Conservation (phyloP, 2,329 filamentous ascomycete species). For the Cladosporium sp. region DNA sequence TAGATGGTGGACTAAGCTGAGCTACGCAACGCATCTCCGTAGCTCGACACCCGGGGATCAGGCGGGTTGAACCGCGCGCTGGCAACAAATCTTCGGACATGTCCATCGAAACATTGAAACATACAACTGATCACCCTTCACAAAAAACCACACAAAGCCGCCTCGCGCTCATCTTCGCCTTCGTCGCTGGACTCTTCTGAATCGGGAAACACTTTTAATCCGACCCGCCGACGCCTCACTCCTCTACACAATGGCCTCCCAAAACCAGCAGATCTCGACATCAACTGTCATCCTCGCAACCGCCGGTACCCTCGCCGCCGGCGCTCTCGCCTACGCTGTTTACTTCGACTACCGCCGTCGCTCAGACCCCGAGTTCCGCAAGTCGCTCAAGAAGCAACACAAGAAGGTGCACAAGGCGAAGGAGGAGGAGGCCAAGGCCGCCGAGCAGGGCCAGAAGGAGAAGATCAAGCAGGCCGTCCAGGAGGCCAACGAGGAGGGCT, state of each 20-base stretch:
- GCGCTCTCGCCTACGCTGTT: slow-evolving; percentile 59
- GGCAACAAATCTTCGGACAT: too few species aligned
- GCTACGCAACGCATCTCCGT: too few species aligned
- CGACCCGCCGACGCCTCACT: background rate
- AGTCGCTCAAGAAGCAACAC: slow-evolving; percentile 66
- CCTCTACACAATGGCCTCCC: slow-evolving; percentile 29
- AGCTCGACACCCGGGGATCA: too few species aligned
- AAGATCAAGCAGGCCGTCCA: slow-evolving; percentile 72
- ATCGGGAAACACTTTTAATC: background rate
- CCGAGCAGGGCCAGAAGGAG: slow-evolving; percentile 64
- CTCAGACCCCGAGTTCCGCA: slow-evolving; percentile 60
- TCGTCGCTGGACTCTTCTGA: background rate
- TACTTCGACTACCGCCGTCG: slow-evolving; percentile 65
- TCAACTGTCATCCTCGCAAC: slow-evolving; percentile 56
- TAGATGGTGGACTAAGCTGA: too few species aligned
- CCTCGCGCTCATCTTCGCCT: slow-evolving; percentile 2
- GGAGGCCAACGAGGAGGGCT: slow-evolving; percentile 83
- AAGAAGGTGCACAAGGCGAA: slow-evolving; percentile 66
- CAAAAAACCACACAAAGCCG: background rate
- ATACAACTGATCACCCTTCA: background rate
- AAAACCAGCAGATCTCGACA: slow-evolving; percentile 43
- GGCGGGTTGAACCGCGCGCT: too few species aligned
- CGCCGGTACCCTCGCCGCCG: slow-evolving; percentile 55
- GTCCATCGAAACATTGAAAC: background rate
- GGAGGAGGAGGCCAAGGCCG: slow-evolving; percentile 67